These are phyloP conservation scores for Dactylonectria macrodidyma DNA, from an alignment of 2,329 filamentous ascomycete genomes.

Conservation along the genomic window DNA sequence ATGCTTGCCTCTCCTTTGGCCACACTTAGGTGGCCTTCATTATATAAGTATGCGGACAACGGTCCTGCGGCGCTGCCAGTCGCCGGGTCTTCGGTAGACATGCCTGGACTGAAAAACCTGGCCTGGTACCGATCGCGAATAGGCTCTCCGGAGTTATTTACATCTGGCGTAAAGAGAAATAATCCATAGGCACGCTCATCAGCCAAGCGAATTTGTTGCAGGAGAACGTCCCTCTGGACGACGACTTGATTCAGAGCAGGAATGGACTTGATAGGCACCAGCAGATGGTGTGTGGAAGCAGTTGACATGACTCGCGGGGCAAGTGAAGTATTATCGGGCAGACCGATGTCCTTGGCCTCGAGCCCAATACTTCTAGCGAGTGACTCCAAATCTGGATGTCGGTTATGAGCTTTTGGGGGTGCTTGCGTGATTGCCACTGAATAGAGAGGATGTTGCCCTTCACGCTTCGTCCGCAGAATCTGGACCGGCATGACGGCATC, in stretches of 20 bases:
- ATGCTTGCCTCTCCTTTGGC: background rate
- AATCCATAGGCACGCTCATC: constrained; percentile 12
- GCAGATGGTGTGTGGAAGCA: constrained; percentile 8
- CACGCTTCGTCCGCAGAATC: background rate
- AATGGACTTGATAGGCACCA: constrained; percentile 13
- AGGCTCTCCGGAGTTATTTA: background rate
- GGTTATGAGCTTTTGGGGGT: constrained; percentile 7
- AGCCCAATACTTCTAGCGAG: constrained; percentile 20
- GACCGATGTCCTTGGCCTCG: constrained; percentile 5
- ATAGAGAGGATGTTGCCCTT: background rate
- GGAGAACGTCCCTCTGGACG: constrained; percentile 7
- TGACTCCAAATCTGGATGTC: background rate
- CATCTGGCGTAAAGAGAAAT: constrained; percentile 13
- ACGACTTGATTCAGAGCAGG: background rate
- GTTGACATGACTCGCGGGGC: constrained; percentile 16
- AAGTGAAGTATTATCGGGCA: background rate
- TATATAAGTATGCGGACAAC: constrained; percentile 33
- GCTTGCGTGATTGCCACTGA: constrained; percentile 18
- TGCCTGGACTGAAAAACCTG: constrained; percentile 43
- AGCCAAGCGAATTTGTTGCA: constrained; percentile 7
- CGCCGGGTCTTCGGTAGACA: constrained; percentile 41
- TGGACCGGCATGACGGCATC: constrained; percentile 8
- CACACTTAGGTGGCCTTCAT: constrained; percentile 21
- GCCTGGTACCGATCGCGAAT: constrained; percentile 29
- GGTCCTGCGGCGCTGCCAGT: constrained; percentile 43